Evolutionary conservation across 2,329 filamentous ascomycete species (phyloP), one percentile per base, ranked within the genome.

Genomic region (Nemania bipapillata): DNA sequence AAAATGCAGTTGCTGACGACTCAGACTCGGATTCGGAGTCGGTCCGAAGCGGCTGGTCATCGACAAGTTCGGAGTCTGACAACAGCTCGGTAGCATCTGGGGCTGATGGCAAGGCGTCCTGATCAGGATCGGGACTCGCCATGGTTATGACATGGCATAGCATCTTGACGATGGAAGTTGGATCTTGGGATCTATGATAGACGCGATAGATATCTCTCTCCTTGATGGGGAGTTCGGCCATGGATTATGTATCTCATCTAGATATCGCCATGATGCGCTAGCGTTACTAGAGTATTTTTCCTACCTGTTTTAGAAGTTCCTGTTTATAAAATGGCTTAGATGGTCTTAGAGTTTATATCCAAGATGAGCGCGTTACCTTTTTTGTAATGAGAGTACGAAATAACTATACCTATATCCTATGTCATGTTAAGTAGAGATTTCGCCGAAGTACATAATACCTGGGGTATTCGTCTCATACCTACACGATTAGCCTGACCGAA

Each of bases 1-100:
- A 69, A 0, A 26, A 49, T 1, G 71, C 74, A 24, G 24, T 52
- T 7, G 28, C 40, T 7, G 68, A 71, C 9, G 68, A 65, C 17
- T 71, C 70, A 5, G 74, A 72, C n/a, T 74, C 71, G 4, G 69
- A 72, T 3, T 61, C 64, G 0, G 69, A 68, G 20, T 63, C 47
- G 6, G 55, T 56, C 11, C 40, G 40, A 8, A 70, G 63, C 17
- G 35, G 50, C 6, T 70, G 64, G 67, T 70, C 70, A 5, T 55
- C 49, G 7, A 2, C 22, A 1, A 71, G 67, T 58, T 56, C 24
- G 9, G 45, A 63, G 17, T 70, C 64, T 3, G 52, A 66, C 15
- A 12, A 37, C 11, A 64, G 64, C 56, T 61, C 63, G 9, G 24
- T 57, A 20, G 52, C 20, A 6, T 8, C 6, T 15, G 47, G 9